Percentiles rank a stretch among this genome's conserved stretches.
phyloP scores from a whole-genome alignment of 106 monocot species.

The Allium fistulosum region DNA sequence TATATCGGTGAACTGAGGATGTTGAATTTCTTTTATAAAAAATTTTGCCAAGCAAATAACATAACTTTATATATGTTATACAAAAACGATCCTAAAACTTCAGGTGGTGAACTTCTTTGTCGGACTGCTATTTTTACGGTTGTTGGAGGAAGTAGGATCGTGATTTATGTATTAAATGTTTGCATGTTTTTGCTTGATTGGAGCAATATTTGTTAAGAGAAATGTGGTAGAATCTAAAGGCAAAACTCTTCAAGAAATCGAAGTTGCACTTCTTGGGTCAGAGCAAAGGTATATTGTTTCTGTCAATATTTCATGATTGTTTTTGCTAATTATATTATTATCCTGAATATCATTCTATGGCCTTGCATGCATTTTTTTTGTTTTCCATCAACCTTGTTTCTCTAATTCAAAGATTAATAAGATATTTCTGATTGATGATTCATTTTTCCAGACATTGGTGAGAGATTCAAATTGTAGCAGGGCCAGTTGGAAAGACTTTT shows the following conservation, averaged over 20 bases:
- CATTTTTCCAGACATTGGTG: too few species aligned
- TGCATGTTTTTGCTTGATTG: conserved; percentile 51
- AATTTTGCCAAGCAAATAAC: too few species aligned
- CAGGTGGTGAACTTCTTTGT: conserved; percentile 85
- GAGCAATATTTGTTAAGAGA: conserved; percentile 62
- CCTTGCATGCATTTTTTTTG: too few species aligned
- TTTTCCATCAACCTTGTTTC: too few species aligned
- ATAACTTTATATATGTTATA: neutral
- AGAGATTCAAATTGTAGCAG: too few species aligned
- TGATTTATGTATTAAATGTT: conserved; percentile 55
- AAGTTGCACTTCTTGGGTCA: conserved; percentile 56
- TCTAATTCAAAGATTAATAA: too few species aligned
- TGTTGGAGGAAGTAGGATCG: conserved; percentile 65
- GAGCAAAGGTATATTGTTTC: conserved; percentile 26
- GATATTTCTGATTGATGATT: too few species aligned
- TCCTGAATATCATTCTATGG: too few species aligned
- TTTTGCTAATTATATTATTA: too few species aligned
- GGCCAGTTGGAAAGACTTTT: too few species aligned
- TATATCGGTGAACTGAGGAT: too few species aligned
- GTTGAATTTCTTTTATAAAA: too few species aligned
- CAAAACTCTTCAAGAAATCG: conserved; percentile 82
- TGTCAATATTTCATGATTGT: neutral
- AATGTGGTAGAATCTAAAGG: conserved; percentile 93
- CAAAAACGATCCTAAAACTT: neutral
- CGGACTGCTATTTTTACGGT: conserved; percentile 62